These are phyloP conservation scores for Lepidium campestre DNA, from an alignment of 441 rosid species.

Conservation along the genomic window DNA sequence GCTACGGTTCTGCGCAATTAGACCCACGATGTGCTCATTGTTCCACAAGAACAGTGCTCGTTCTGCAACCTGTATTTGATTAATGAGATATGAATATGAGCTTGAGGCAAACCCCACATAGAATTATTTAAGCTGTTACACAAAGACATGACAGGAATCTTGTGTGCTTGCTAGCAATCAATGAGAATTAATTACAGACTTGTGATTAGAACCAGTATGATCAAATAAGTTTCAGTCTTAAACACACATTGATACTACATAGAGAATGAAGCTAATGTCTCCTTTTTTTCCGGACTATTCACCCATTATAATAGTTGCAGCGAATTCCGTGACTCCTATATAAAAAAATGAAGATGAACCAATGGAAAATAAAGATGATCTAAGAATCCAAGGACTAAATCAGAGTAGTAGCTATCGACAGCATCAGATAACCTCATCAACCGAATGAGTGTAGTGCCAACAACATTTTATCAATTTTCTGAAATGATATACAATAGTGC, in stretches of 20 bases:
- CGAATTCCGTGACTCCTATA: background rate
- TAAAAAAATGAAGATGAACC: background rate
- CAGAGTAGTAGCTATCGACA: background rate
- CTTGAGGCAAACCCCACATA: background rate
- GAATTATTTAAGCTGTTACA: background rate
- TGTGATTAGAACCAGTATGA: background rate
- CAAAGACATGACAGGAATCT: background rate
- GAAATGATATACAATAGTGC: background rate
- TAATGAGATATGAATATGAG: background rate
- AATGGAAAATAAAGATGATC: background rate
- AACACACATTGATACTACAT: background rate
- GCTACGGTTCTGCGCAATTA: constrained; percentile 71
- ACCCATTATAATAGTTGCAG: background rate
- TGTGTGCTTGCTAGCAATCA: background rate
- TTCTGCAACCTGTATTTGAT: constrained; percentile 68
- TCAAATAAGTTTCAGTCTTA: background rate
- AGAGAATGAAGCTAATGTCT: background rate
- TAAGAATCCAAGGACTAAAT: constrained; percentile 3
- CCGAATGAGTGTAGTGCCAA: background rate
- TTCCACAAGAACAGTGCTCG: constrained; percentile 94
- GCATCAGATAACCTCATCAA: background rate
- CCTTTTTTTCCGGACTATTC: background rate
- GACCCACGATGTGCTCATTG: constrained; percentile 79
- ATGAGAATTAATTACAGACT: background rate
- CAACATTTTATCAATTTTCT: background rate